Base-by-base conservation (phyloP, 2,329 filamentous ascomycete genomes). In the Ophiostoma montium region DNA sequence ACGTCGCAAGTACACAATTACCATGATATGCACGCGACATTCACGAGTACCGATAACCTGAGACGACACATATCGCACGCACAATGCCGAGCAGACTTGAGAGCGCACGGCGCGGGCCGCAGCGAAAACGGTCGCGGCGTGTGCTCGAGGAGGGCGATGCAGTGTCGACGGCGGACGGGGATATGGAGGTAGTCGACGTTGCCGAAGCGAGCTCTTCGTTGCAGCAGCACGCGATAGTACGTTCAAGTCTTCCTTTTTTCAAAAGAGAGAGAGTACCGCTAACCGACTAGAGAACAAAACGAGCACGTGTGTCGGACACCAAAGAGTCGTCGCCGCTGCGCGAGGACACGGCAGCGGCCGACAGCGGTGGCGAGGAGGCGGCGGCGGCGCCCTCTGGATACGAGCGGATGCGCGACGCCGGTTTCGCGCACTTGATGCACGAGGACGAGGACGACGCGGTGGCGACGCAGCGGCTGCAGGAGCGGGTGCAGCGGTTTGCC, bases 381-480 rank as follows among this genome's bases (percentile, higher is more conserved):
- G 42, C 51, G 9, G 43, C 23, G 18, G 79, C 77, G 0, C 78
- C n/a, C n/a, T n/a, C n/a, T n/a, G n/a, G 82, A 53, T 82, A 82
- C 59, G 78, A 82, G 55, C 59, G 72, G 10, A 68, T 76, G 63
- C 70, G 78, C 50, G 78, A 82, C 60, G 68, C 67, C 41, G 72
- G 72, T 46, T 82, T 78, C 53, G 67, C 65, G 46, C 77, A 82
- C 58, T 63, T 82, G 5, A 63, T 70, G 27, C 63, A 81, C 50
- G 66, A 70, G 33, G 75, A 77, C 12, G 63, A 68, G 55, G 79
- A 82, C 56, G 80, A 85, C 58, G 63, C 75, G 47, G 70, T 72
- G 46, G 80, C 81, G 27, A 84, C 80, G 10, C 80, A 85, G 59
- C 73, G 75, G 27, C 68, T 42, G 4, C 39, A 42, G 15, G 39